Percentiles rank a stretch among this genome's conserved stretches.
Evolutionary conservation across 1,139 yeast genomes (phyloP).

Genomic region (Sugiyamaella xylanicola): DNA sequence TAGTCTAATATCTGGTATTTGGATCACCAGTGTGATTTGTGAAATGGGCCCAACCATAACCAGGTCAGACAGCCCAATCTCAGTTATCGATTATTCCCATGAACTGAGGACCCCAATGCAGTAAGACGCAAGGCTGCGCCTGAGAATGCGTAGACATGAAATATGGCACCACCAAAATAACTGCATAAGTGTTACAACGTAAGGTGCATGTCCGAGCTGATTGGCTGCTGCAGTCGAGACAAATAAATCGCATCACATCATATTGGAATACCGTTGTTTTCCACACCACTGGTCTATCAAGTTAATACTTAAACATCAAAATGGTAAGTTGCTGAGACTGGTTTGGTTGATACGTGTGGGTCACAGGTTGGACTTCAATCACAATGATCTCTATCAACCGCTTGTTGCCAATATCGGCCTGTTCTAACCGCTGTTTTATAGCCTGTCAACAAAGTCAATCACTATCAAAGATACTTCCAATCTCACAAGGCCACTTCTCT

Average conservation of each 20-base stretch:
- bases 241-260: background rate
- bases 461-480: constrained; percentile 46
- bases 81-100: too few species aligned
- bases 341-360: too few species aligned
- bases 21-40: too few species aligned
- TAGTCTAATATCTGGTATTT: too few species aligned
- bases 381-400: too few species aligned
- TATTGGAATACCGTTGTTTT: background rate
- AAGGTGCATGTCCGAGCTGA: constrained; percentile 7
- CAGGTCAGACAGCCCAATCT: too few species aligned
- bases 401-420: too few species aligned
- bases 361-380: too few species aligned
- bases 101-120: too few species aligned
- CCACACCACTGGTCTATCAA: background rate
- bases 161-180: constrained; percentile 11
- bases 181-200: constrained; percentile 15
- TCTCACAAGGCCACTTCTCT: constrained; percentile 42
- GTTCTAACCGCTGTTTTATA: too few species aligned
- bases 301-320: background rate
- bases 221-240: constrained; percentile 13
- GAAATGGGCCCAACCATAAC: too few species aligned
- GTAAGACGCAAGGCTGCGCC: background rate
- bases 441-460: constrained; percentile 40
- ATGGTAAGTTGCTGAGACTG: constrained; percentile 9
- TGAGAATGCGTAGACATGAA: background rate